Percentiles rank a stretch among this genome's conserved stretches.
phyloP scores from a whole-genome alignment of 345 rosid species.

The Salix udensis region DNA sequence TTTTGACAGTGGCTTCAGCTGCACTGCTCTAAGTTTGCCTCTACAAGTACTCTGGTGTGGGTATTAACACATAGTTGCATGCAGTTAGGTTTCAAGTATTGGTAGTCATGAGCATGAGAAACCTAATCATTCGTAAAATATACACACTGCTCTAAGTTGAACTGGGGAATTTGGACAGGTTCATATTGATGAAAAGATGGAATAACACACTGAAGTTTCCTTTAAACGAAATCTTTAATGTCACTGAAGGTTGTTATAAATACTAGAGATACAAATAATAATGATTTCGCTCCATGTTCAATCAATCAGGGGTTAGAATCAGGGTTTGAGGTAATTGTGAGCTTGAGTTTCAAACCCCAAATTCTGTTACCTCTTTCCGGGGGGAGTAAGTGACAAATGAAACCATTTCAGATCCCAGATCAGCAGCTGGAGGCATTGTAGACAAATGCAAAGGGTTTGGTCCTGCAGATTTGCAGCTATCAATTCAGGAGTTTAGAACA shows the following conservation, averaged over 20 bases:
- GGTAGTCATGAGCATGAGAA: neutral
- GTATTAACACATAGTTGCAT: neutral
- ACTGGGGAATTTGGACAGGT: neutral
- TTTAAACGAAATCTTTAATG: neutral
- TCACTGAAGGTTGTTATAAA: neutral
- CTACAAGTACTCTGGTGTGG: neutral
- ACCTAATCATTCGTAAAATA: neutral
- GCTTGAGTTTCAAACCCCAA: neutral
- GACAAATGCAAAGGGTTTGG: neutral
- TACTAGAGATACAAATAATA: neutral
- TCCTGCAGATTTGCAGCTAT: constrained; percentile 1
- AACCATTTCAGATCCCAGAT: constrained; percentile 4
- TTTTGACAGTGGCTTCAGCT: neutral
- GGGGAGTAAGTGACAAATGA: constrained; percentile 1
- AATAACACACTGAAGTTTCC: neutral
- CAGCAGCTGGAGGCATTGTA: neutral
- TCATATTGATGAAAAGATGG: neutral
- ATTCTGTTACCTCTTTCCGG: neutral
- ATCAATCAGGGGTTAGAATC: constrained; percentile 5
- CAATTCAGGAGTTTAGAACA: neutral
- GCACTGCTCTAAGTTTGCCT: too few species aligned
- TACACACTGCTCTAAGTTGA: neutral
- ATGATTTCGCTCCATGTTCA: constrained; percentile 7
- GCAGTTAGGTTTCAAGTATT: neutral
- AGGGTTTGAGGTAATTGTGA: constrained; percentile 1